These are phyloP conservation scores for Cymbopogon flexuosus DNA, from an alignment of 202 grass and related monocot species.

Conservation along the genomic window DNA sequence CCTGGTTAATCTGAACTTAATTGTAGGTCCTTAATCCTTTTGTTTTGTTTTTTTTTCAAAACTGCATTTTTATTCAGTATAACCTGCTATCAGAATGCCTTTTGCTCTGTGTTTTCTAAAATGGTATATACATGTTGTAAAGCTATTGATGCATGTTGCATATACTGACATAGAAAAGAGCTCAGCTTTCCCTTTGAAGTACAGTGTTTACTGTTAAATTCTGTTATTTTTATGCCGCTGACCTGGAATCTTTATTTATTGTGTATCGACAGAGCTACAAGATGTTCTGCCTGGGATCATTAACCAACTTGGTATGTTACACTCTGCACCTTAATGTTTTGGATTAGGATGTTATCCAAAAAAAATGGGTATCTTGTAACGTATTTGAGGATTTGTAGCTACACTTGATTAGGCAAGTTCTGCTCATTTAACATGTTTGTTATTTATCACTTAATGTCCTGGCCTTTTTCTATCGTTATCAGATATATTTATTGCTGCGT, in stretches of 20 bases:
- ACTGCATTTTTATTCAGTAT: background rate
- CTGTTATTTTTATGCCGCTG: background rate
- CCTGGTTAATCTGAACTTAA: background rate
- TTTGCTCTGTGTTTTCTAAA: background rate
- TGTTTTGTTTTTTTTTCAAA: background rate
- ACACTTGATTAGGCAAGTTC: background rate
- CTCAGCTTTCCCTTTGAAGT: background rate
- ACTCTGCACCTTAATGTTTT: background rate
- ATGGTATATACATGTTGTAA: background rate
- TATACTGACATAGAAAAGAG: background rate
- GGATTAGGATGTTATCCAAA: background rate
- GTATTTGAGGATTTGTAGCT: background rate
- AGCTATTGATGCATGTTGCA: background rate
- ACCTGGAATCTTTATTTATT: slow-evolving; percentile 18
- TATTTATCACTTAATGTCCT: background rate
- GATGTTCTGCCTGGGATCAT: slow-evolving; percentile 64
- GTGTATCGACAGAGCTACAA: slow-evolving; percentile 52
- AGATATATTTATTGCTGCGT: background rate
- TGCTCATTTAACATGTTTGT: background rate
- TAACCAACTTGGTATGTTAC: slow-evolving; percentile 55
- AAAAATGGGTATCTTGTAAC: background rate
- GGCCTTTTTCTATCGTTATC: background rate
- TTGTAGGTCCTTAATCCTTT: background rate
- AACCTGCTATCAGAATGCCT: background rate
- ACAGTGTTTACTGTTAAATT: background rate